phyloP scores from a whole-genome alignment of 352 stramenopile species.

The Phytophthora kernoviae region DNA sequence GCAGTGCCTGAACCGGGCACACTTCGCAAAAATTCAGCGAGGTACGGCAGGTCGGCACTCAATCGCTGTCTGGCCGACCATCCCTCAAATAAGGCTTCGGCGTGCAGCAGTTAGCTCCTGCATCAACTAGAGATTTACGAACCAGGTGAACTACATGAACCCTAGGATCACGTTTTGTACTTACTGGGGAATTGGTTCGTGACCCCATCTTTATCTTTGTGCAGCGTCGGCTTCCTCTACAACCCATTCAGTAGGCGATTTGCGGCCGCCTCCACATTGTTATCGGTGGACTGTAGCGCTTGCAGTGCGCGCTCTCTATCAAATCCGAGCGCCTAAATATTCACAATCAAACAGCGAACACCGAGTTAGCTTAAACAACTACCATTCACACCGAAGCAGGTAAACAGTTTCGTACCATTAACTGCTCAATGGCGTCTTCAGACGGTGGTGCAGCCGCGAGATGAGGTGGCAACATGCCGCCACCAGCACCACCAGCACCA shows the following conservation, averaged over 20 bases:
- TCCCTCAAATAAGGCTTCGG: too few species aligned
- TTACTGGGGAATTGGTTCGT: neutral
- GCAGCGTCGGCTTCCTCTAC: slow-evolving; percentile 25
- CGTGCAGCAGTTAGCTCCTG: neutral
- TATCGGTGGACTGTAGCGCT: slow-evolving; percentile 74
- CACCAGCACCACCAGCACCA: slow-evolving; percentile 4
- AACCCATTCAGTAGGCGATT: slow-evolving; percentile 84
- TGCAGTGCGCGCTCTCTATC: slow-evolving; percentile 71
- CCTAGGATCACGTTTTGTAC: neutral
- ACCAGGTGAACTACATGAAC: neutral
- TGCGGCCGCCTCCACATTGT: slow-evolving; percentile 88
- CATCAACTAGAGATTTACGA: neutral
- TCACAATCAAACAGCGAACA: slow-evolving; percentile 11
- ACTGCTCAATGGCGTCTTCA: slow-evolving; percentile 80
- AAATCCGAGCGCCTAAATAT: slow-evolving; percentile 64
- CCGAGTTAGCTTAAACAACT: slow-evolving; percentile 4
- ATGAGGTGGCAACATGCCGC: slow-evolving; percentile 58
- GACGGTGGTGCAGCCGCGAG: slow-evolving; percentile 65
- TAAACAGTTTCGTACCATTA: slow-evolving; percentile 51
- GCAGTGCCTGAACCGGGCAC: too few species aligned
- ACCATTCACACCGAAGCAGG: neutral
- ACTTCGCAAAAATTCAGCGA: too few species aligned
- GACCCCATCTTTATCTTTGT: slow-evolving; percentile 12
- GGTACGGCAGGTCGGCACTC: too few species aligned
- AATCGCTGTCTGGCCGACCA: too few species aligned